Evolutionary conservation across 371 early-diverging fungal genomes (phyloP).

Genomic region (Smittium culicis): DNA sequence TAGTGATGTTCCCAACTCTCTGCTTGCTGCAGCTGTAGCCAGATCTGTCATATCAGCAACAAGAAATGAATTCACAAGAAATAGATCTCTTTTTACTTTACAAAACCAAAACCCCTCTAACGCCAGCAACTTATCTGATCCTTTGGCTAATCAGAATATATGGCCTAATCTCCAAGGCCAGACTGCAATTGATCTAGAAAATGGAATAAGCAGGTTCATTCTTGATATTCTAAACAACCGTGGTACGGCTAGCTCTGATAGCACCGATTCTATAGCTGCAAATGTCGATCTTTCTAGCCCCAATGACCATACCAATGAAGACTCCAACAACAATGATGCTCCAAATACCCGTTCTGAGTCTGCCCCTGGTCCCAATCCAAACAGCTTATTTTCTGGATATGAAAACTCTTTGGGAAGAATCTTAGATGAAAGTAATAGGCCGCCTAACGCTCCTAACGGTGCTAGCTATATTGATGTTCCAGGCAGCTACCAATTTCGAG

Average conservation of each 20-base stretch:
- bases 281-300: not conserved
- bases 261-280: not conserved
- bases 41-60: slow-evolving; percentile 7
- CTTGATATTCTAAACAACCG: slow-evolving; percentile 7
- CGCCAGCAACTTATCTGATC: not conserved
- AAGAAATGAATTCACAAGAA: slow-evolving; percentile 8
- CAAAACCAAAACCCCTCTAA: not conserved
- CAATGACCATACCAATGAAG: not conserved
- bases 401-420: not conserved
- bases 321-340: not conserved
- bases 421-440: not conserved
- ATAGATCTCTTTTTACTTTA: not conserved
- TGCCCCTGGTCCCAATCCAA: not conserved
- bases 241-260: not conserved
- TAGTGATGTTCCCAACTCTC: not conserved
- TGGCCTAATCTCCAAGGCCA: slow-evolving; percentile 9
- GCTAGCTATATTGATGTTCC: slow-evolving; percentile 9
- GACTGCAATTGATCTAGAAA: slow-evolving; percentile 4
- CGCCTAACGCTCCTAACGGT: not conserved
- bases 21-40: slow-evolving; percentile 10
- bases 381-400: not conserved
- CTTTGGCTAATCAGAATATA: not conserved
- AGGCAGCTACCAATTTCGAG: slow-evolving; percentile 10
- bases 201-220: slow-evolving; percentile 1
- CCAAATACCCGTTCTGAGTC: not conserved